Percentiles rank a stretch among this genome's conserved stretches.
These are phyloP conservation scores for Brassica carinata DNA, from an alignment of 345 rosid species.

Conservation along the genomic window DNA sequence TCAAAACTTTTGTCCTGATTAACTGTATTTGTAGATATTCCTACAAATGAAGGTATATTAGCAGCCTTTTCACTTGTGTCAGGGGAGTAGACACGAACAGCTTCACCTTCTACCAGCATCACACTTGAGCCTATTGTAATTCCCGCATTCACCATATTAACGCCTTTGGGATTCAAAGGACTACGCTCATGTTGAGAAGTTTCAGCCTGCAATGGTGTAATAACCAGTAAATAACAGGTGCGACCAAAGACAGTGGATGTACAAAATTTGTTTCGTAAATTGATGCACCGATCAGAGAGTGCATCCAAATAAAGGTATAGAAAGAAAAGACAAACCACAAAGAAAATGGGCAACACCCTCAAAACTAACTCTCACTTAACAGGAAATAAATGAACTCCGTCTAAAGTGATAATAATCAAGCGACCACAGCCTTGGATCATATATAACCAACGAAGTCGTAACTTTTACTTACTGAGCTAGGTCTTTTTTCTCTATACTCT, in stretches of 20 bases:
- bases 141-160: slow-evolving; percentile 42
- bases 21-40: slow-evolving; percentile 43
- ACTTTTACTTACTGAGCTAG: background rate
- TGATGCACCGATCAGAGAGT: background rate
- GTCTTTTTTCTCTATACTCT: background rate
- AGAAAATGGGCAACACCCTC: background rate
- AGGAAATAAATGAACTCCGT: background rate
- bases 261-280: slow-evolving; percentile 2
- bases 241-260: slow-evolving; percentile 1
- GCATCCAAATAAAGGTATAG: background rate
- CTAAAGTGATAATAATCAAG: slow-evolving; percentile 3
- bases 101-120: slow-evolving; percentile 48
- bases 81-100: slow-evolving; percentile 35
- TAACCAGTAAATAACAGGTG: slow-evolving; percentile 22
- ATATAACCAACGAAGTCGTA: slow-evolving; percentile 8
- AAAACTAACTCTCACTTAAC: slow-evolving; percentile 24
- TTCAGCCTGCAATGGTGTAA: slow-evolving; percentile 52
- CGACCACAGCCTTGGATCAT: slow-evolving; percentile 9
- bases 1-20: slow-evolving; percentile 37
- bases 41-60: slow-evolving; percentile 47
- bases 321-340: slow-evolving; percentile 9
- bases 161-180: slow-evolving; percentile 48
- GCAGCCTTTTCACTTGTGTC: slow-evolving; percentile 37
- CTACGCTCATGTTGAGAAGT: slow-evolving; percentile 53
- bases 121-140: slow-evolving; percentile 41